Evolutionary conservation across 495 filamentous ascomycete genomes (phyloP), one percentile per base, ranked within the genome.

Genomic region (Penicillium longicatenatum): DNA sequence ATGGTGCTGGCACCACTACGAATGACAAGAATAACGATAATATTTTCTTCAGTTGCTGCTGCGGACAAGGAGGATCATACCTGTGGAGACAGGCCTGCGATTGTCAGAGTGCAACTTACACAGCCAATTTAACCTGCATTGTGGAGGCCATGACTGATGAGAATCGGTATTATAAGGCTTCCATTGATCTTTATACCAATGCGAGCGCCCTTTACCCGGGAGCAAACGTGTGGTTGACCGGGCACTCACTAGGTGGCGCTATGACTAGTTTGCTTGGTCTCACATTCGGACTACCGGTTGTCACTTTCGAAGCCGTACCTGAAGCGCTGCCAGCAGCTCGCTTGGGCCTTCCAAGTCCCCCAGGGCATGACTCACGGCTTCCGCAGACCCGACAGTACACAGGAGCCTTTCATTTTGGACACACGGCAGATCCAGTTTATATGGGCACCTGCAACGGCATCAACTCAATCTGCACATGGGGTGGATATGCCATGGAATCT

Each of bases 11-110:
- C 12, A 97, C 94, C 0, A 97, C 92, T 0, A 96, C 92, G 5
- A 97, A 97, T 66, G 94, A 98, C 74, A 98, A 98, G 72, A 76
- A 90, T 48, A 98, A 98, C 69, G 94, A 98, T 70, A 98, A 98
- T 67, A 82, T 98, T 9, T 95, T 93, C 69, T 97, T 97, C 76
- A 92, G 93, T 67, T 98, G 94, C 75, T 98, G 94, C 69, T 98
- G 94, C 75, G 94, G 85, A 11, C 90, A 97, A 75, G 91, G 95
- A 56, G 90, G 91, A 0, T 89, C 90, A 16, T 89, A 85, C 74
- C 83, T 91, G 21, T 97, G 91, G 88, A 85, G 86, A 52, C 87
- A 94, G 66, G 91, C 95, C 44, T 98, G 94, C 69, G 88, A 96
- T 66, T 98, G 94, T 70, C 89, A 89, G 62, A 89, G 84, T 14